A percentile compares a stretch with the other conserved stretches of the same genome.
Evolutionary conservation across 768 basidiomycete genomes (phyloP).

Genomic region (Omphalotus guepiniiformis): DNA sequence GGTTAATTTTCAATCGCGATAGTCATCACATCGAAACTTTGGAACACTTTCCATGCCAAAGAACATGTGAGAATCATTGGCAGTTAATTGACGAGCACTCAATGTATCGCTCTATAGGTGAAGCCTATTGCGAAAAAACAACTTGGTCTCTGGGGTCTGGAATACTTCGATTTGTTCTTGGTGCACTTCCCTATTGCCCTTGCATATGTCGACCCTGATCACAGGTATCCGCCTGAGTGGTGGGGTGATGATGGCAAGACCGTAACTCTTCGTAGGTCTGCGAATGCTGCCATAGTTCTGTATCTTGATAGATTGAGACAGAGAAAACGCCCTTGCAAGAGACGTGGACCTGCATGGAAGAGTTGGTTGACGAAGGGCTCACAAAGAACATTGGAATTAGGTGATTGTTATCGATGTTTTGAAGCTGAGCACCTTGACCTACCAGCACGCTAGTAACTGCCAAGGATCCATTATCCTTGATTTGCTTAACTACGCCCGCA

Average conservation of each 20-base stretch:
- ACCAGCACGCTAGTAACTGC: constrained; percentile 58
- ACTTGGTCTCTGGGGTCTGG: constrained; percentile 77
- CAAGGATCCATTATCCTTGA: constrained; percentile 70
- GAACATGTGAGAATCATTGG: constrained; percentile 53
- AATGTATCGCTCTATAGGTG: constrained; percentile 33
- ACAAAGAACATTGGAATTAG: constrained; percentile 79
- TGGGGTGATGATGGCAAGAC: constrained; percentile 60
- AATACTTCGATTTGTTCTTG: constrained; percentile 78
- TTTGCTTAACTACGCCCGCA: constrained; percentile 72
- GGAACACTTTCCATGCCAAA: constrained; percentile 86
- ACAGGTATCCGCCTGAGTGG: constrained; percentile 85
- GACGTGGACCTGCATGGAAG: constrained; percentile 84
- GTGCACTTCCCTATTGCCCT: constrained; percentile 86
- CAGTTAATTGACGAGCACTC: background rate
- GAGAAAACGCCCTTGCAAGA: constrained; percentile 70
- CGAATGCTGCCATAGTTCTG: background rate
- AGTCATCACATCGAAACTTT: constrained; percentile 88
- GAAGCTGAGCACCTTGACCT: constrained; percentile 1
- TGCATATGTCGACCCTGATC: constrained; percentile 70
- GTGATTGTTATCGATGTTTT: constrained; percentile 25
- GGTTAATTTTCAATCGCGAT: background rate
- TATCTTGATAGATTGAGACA: constrained; percentile 16
- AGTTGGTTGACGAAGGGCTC: constrained; percentile 64
- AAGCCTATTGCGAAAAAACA: constrained; percentile 55
- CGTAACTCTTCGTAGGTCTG: constrained; percentile 54